A percentile compares a stretch with the other conserved stretches of the same genome.
Evolutionary conservation across 106 monocot species (phyloP).

Genomic region (Posidonia australis): DNA sequence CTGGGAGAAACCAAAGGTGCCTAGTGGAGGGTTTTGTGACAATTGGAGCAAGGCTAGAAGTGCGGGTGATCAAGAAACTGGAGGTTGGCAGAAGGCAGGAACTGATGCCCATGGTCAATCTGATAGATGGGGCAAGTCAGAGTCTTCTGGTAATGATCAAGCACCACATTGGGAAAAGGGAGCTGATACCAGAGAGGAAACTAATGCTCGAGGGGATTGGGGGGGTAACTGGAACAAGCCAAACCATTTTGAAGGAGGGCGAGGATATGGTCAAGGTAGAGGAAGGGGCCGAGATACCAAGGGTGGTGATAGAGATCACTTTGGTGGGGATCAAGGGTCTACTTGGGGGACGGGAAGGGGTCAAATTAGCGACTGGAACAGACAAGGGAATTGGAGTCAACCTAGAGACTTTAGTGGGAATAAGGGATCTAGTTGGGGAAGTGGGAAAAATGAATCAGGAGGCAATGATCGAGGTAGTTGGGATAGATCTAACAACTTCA

Average conservation of each 20-base stretch:
- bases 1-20: conserved; percentile 1
- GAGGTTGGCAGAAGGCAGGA: conserved; percentile 3
- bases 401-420: background rate
- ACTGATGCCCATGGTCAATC: background rate
- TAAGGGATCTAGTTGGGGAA: background rate
- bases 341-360: background rate
- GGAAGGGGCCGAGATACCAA: background rate
- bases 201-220: background rate
- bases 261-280: background rate
- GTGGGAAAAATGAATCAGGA: background rate
- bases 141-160: background rate
- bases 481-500: background rate
- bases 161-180: background rate
- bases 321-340: background rate
- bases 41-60: background rate
- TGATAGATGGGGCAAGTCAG: conserved; percentile 6
- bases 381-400: background rate
- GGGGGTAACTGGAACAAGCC: background rate
- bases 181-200: background rate
- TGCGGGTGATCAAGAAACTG: background rate
- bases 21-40: background rate
- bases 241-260: background rate
- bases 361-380: background rate
- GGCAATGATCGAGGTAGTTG: background rate
- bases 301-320: background rate